Evolutionary conservation across 352 stramenopile genomes (phyloP), one percentile per base, ranked within the genome.

Genomic region (Paralagenidium karlingii): DNA sequence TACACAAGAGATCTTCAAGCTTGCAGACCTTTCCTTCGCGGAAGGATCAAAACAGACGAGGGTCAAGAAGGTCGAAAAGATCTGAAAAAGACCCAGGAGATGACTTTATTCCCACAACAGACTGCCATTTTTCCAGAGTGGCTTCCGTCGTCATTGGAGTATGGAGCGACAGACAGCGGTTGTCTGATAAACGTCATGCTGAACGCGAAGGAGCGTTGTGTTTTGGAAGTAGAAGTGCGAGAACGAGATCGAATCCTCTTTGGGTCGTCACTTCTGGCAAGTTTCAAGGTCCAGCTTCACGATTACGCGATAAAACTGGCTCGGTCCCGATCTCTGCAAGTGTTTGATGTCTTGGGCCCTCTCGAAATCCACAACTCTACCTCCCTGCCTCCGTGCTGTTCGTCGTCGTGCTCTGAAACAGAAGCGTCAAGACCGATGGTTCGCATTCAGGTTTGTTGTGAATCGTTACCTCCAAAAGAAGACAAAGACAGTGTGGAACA

Each of bases 171-270:
- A 49, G 16, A 46, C 49, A 30, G 43, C 63, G 18, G 49, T 80
- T 25, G 32, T 63, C 18, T 49, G 21, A 49, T 18, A 18, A 42
- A 16, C 24, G 34, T 10, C 11, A 34, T 21, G 21, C 21, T 26
- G 39, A 11, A 40, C 8, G 7, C 16, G 30, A 8, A 37, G 9
- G 8, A 24, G 18, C 20, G n/a, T 36, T 34, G 10, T 16, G 13
- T 25, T 44, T 10, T 45, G 37, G n/a, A 13, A 38, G 21, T 85
- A n/a, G 63, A 88, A 33, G 62, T 88, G 20, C 64, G 74, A 37
- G 74, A 88, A 55, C 53, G 63, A 12, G 73, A 85, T 38, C 73
- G 64, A 24, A 46, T 84, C 25, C 43, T 84, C 8, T 87, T 88
- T 32, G 69, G 70, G 1, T 88, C 74, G 0, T 81, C 74, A 1